phyloP scores from a whole-genome alignment of 306 rosid genomes.

The Fragaria ananassa region DNA sequence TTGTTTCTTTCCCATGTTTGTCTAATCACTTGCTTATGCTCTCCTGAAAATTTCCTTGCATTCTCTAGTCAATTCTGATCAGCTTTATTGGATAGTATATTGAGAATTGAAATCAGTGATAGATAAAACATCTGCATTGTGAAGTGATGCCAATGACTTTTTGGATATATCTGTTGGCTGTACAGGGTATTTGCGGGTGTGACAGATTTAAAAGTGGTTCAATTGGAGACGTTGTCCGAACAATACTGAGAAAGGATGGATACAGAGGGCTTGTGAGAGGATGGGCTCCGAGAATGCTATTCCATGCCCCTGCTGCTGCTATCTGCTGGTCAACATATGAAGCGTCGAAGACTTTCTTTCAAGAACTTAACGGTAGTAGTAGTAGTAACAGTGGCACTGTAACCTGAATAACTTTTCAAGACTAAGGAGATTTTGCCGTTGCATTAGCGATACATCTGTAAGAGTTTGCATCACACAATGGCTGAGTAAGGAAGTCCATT shows the following conservation, averaged over 20 bases:
- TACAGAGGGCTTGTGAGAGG: conserved; percentile 84
- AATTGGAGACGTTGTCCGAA: conserved; percentile 59
- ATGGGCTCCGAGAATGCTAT: conserved; percentile 95
- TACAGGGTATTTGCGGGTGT: conserved; percentile 94
- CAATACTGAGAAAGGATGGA: conserved; percentile 81
- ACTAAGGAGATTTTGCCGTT: conserved; percentile 25
- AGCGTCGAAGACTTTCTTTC: conserved; percentile 78
- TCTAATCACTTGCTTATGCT: not conserved
- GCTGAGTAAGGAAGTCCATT: conserved; percentile 15
- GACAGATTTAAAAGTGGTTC: conserved; percentile 88
- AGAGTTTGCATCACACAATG: conserved; percentile 18
- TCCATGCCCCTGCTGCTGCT: conserved; percentile 98
- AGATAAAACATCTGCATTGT: not conserved
- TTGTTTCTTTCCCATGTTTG: not conserved
- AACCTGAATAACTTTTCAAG: conserved; percentile 32
- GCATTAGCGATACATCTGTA: conserved; percentile 24
- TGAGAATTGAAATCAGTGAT: not conserved
- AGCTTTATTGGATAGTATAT: not conserved
- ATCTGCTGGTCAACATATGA: conserved; percentile 98
- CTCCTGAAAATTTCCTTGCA: not conserved
- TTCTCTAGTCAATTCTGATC: not conserved
- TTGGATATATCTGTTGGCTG: not conserved
- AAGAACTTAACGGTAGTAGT: conserved; percentile 44
- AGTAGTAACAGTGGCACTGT: conserved; percentile 29
- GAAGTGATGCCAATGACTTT: not conserved